Evolutionary conservation across 2,329 filamentous ascomycete species (phyloP), one percentile per base, ranked within the genome.

Genomic region (Sordariomycetes sp.): DNA sequence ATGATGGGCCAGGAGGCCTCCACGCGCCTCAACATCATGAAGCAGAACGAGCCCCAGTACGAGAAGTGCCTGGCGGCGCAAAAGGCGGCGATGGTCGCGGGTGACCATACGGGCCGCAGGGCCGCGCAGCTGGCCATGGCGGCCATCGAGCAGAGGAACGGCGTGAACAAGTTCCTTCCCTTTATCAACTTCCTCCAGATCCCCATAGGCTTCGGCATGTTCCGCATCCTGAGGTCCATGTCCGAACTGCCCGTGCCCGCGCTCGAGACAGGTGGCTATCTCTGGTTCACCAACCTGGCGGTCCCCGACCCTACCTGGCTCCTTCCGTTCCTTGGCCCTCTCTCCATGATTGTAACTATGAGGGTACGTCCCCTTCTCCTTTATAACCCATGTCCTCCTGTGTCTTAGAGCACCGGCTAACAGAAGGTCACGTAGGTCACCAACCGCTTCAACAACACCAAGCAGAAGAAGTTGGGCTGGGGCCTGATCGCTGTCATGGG

Each of bases 281-380:
- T 85, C 48, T 99, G 94, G 94, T 81, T 97, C 63, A 72, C 76
- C 1, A 88, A 97, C 69, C 72, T 99, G 61, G 86, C 90, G 0
- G 68, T 84, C 24, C 70, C 81, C 1, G 94, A 99, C 70, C 93
- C 94, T 93, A 82, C 64, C 70, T n/a, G n/a, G n/a, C n/a, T 94
- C 48, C 74, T 97, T 35, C 94, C 94, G 1, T 62, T 83, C 2
- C 59, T 78, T 1, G 83, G 85, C 3, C 79, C 84, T 1, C 70
- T 67, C 8, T 67, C 83, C 58, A 79, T 88, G 70, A 81, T 79
- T 63, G 63, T 75, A 32, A 79, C 83, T 55, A 73, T 90, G 59
- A 77, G 76, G 59, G 78, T 79, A 69, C 58, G 74, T 61, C 53
- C 1, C 32, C 61, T 40, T 18, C 6, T 32, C 18, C 40, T 46